Conservation (phyloP, 352 stramenopile species). For the Globisporangium camurandrum region DNA sequence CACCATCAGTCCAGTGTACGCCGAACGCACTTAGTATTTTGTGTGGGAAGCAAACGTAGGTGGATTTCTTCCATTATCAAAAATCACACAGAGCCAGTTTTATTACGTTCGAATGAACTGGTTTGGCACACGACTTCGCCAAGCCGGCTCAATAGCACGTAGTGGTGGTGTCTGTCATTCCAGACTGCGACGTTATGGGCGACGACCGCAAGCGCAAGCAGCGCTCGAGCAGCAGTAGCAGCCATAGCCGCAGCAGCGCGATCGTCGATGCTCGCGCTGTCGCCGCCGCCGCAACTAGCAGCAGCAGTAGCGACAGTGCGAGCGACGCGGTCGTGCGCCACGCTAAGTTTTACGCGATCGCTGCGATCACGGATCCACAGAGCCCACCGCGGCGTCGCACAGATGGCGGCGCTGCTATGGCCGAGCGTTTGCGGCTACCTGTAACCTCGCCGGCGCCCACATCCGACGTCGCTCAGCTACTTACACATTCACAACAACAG, state of each 20-base stretch:
- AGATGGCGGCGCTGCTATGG: background rate
- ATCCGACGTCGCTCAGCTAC: too few relatives aligned
- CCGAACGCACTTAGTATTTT: too few relatives aligned
- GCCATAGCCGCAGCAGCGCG: background rate
- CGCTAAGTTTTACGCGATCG: conserved; percentile 15
- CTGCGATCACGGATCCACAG: conserved; percentile 8
- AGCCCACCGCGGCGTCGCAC: background rate
- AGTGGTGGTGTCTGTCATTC: too few relatives aligned
- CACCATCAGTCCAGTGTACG: too few relatives aligned
- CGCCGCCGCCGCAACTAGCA: background rate
- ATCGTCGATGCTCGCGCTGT: background rate
- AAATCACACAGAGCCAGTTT: too few relatives aligned
- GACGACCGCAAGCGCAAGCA: conserved; percentile 14
- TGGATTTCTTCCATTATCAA: too few relatives aligned
- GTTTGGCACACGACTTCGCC: too few relatives aligned
- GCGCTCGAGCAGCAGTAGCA: background rate
- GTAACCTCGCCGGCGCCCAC: background rate
- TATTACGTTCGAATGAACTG: too few relatives aligned
- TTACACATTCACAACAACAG: too few relatives aligned
- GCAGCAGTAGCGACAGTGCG: background rate
- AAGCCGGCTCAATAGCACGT: too few relatives aligned
- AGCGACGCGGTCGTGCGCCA: background rate
- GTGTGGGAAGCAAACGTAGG: too few relatives aligned
- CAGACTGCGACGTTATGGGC: conserved; percentile 3
- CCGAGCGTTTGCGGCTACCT: background rate